These are phyloP conservation scores for Epichloe baconii DNA, from an alignment of 2,329 filamentous ascomycete genomes.

Conservation along the genomic window DNA sequence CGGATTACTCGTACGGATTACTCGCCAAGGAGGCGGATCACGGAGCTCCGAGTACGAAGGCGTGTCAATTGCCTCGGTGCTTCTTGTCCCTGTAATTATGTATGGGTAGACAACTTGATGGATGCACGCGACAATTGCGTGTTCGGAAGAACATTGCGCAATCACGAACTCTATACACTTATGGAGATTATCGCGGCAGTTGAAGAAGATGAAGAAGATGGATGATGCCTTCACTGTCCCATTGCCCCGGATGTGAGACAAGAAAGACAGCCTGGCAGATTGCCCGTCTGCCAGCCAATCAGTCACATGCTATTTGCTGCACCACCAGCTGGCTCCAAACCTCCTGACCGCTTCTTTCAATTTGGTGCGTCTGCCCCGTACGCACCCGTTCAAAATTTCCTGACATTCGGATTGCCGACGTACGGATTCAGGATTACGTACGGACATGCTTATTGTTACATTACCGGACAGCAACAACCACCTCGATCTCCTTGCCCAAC, in stretches of 20 bases:
- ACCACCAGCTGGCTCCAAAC: neutral
- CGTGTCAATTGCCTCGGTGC: too few species aligned
- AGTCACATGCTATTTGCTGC: slow-evolving; percentile 1
- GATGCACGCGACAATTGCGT: too few species aligned
- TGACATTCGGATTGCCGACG: too few species aligned
- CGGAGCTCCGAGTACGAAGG: neutral
- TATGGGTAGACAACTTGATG: too few species aligned
- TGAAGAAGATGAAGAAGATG: neutral
- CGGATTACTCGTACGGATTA: too few species aligned
- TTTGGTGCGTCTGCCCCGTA: neutral
- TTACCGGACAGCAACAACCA: neutral
- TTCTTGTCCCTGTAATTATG: too few species aligned
- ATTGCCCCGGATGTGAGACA: too few species aligned
- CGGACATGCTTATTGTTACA: neutral
- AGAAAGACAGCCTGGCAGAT: too few species aligned
- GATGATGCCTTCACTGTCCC: too few species aligned
- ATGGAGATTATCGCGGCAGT: neutral
- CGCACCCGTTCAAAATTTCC: too few species aligned
- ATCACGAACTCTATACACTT: too few species aligned
- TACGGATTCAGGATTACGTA: neutral
- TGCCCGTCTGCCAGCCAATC: slow-evolving; percentile 1
- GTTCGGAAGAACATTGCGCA: too few species aligned
- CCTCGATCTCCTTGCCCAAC: neutral
- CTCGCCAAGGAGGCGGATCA: neutral
- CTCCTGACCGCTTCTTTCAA: neutral